Evolutionary conservation across 352 stramenopile genomes (phyloP).

Genomic region (Globisporangium polare): DNA sequence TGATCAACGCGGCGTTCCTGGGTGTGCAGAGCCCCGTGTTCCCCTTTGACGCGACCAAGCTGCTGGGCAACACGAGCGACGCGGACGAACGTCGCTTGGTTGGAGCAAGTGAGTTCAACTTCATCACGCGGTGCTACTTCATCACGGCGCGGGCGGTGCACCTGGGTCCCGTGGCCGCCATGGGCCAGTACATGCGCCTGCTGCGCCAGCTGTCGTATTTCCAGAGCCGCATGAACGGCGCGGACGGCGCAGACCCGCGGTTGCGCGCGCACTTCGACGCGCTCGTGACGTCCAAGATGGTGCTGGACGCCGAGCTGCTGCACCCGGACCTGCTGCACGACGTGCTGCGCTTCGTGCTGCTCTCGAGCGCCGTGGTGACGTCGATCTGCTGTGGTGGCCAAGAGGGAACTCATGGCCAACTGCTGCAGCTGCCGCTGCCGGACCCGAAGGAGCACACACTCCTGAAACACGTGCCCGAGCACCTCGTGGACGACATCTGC

Average conservation of each 20-base stretch:
- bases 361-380: conserved; percentile 61
- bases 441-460: conserved; percentile 25
- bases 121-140: conserved; percentile 97
- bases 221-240: conserved; percentile 69
- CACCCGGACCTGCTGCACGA: conserved; percentile 79
- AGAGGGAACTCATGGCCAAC: neutral
- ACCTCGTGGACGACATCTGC: conserved; percentile 95
- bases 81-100: conserved; percentile 17
- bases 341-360: conserved; percentile 63
- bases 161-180: conserved; percentile 86
- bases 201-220: conserved; percentile 89
- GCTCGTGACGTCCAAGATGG: conserved; percentile 68
- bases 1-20: conserved; percentile 68
- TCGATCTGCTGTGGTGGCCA: conserved; percentile 36
- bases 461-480: conserved; percentile 90
- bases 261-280: conserved; percentile 74
- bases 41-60: conserved; percentile 54
- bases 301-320: conserved; percentile 73
- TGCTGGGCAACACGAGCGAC: conserved; percentile 30
- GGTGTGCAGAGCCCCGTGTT: conserved; percentile 52
- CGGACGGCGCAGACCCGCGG: conserved; percentile 52
- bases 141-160: conserved; percentile 90
- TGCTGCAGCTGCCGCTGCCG: conserved; percentile 37
- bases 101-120: conserved; percentile 84
- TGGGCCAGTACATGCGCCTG: conserved; percentile 83